Evolutionary conservation across 208 protist species (phyloP), one percentile per base, ranked within the genome.

Genomic region (Crithidia bombi): DNA sequence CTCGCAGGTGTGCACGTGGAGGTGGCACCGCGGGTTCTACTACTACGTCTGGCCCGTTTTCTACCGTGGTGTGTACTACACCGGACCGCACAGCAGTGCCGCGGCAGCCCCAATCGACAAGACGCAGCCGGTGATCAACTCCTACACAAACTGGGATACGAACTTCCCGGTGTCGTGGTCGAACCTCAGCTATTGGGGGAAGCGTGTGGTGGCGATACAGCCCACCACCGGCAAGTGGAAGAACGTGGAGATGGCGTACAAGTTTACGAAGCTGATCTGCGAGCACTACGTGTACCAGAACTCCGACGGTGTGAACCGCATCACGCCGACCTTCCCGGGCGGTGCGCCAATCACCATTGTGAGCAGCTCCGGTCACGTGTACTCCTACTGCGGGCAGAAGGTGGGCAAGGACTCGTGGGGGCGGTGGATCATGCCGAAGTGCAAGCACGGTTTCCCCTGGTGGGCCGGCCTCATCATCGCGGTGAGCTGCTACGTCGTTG

Each of bases 381-480:
- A 73, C 54, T 61, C 51, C 7, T 75, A 73, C 75, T 88, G 83
- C 56, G 79, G 73, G 49, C 54, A 78, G 23, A 6, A 19, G 0
- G 63, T 86, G n/a, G 32, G 26, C n/a, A 14, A 26, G 14, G 79
- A 88, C 62, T 49, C 54, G 21, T 39, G 69, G 47, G 69, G 73
- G 30, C 64, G 65, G 44, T 82, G 67, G 69, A 32, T 83, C 28
- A 54, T 81, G 30, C 54, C 55, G 11, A 49, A 74, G 52, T 88
- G 83, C 73, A 54, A 56, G 15, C 56, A 69, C 7, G 17, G 14
- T 12, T 79, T 85, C 50, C 77, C 77, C 17, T 92, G 86, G 86
- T 92, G 81, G 80, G 78, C 35, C 0, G 74, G 57, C 5, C 75
- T 92, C 17, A 5, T 83, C 56, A 82, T 88, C 19, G 79, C 83